Evolutionary conservation across 768 basidiomycete species (phyloP).

Genomic region (Rhizopogon roseolus): DNA sequence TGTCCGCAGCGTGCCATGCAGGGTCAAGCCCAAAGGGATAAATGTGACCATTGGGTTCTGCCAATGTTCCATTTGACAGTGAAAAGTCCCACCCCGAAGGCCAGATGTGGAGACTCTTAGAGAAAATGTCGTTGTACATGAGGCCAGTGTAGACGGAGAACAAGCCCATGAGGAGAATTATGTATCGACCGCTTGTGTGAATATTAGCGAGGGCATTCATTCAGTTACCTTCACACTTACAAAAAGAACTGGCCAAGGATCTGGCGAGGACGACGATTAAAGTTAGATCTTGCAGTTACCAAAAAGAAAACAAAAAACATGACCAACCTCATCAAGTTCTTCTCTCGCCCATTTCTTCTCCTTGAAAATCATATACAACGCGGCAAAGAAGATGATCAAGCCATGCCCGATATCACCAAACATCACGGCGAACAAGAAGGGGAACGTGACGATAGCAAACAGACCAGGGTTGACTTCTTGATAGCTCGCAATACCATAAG

Average conservation of each 20-base stretch:
- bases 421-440: constrained; percentile 99
- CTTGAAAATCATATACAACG: constrained; percentile 78
- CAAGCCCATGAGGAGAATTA: constrained; percentile 95
- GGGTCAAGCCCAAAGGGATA: constrained; percentile 96
- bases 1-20: constrained; percentile 91
- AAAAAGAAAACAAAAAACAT: not conserved
- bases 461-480: constrained; percentile 97
- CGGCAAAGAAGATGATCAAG: constrained; percentile 70
- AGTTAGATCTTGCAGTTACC: not conserved
- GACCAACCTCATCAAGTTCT: constrained; percentile 68
- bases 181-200: constrained; percentile 83
- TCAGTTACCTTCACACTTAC: constrained; percentile 44
- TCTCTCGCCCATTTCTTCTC: constrained; percentile 75
- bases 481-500: constrained; percentile 91
- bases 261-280: constrained; percentile 29
- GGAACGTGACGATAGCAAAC: constrained; percentile 90
- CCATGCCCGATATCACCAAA: constrained; percentile 99
- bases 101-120: constrained; percentile 84
- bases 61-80: constrained; percentile 39
- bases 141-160: constrained; percentile 97
- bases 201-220: constrained; percentile 12
- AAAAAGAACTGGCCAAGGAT: constrained; percentile 89
- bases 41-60: constrained; percentile 55
- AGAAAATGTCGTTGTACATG: constrained; percentile 99
- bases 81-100: constrained; percentile 85